phyloP scores from a whole-genome alignment of 1,284 basidiomycete species.

The Peniophora sp. region DNA sequence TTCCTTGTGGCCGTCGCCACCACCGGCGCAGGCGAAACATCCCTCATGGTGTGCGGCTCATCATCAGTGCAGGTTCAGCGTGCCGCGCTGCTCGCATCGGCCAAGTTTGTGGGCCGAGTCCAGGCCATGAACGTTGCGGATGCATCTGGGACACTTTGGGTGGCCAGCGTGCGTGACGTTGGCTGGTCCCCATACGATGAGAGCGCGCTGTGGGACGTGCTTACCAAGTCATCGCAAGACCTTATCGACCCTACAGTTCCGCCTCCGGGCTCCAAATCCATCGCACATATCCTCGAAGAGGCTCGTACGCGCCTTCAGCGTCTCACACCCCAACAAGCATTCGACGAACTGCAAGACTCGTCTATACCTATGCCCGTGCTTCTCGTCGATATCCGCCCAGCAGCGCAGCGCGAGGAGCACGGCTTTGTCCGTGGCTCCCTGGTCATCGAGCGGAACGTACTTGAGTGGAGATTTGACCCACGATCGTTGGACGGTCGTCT shows the following conservation, averaged over 20 bases:
- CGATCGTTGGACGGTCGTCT: constrained; percentile 40
- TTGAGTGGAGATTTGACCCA: constrained; percentile 72
- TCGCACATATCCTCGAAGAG: constrained; percentile 43
- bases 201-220: constrained; percentile 55
- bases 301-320: constrained; percentile 57
- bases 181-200: constrained; percentile 49
- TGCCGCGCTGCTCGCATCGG: constrained; percentile 49
- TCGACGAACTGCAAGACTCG: constrained; percentile 46
- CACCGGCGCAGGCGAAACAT: constrained; percentile 26
- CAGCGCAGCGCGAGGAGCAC: constrained; percentile 41
- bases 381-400: constrained; percentile 68
- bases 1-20: constrained; percentile 55
- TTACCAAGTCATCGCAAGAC: constrained; percentile 47
- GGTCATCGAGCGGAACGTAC: constrained; percentile 61
- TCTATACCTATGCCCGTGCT: constrained; percentile 50
- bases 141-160: constrained; percentile 28
- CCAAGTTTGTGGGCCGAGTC: constrained; percentile 60
- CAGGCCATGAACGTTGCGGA: constrained; percentile 21
- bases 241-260: constrained; percentile 54
- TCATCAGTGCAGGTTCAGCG: constrained; percentile 48
- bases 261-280: constrained; percentile 53
- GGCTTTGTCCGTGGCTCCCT: constrained; percentile 58
- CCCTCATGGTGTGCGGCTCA: constrained; percentile 50
- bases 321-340: constrained; percentile 51
- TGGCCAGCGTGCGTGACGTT: constrained; percentile 42